These are phyloP conservation scores for Clarireedia hainanense DNA, from an alignment of 2,329 filamentous ascomycete genomes.

Conservation along the genomic window DNA sequence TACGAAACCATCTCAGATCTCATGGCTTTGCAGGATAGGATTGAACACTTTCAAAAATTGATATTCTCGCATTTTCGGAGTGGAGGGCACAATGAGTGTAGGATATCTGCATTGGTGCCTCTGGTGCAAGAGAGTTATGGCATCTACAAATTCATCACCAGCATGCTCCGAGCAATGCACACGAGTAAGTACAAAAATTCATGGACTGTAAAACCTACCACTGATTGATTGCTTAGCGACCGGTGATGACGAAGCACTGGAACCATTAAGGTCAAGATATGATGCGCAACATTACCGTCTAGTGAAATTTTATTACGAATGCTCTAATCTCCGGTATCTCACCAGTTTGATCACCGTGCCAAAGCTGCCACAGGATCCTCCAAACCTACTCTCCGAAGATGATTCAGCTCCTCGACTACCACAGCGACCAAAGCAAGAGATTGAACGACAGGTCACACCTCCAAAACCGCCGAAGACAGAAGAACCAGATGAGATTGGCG, in stretches of 20 bases:
- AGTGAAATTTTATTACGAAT: conserved; percentile 98
- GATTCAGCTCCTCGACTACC: conserved; percentile 78
- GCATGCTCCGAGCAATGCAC: conserved; percentile 98
- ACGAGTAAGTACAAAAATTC: conserved; percentile 56
- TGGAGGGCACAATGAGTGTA: conserved; percentile 89
- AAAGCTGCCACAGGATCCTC: conserved; percentile 89
- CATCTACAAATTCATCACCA: conserved; percentile 99
- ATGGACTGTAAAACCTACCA: not conserved
- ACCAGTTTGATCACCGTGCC: conserved; percentile 95
- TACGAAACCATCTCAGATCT: conserved; percentile 95
- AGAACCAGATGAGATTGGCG: conserved; percentile 89
- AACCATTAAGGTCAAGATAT: conserved; percentile 80
- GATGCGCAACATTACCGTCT: conserved; percentile 94
- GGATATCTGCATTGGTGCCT: conserved; percentile 87
- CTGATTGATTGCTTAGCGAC: conserved; percentile 48
- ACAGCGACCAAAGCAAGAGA: conserved; percentile 68
- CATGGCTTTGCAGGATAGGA: conserved; percentile 95
- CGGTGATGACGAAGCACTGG: conserved; percentile 85
- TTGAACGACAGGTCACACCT: conserved; percentile 60
- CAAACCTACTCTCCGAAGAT: conserved; percentile 79
- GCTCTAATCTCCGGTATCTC: conserved; percentile 92
- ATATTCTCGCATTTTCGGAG: conserved; percentile 95
- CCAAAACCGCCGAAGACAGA: conserved; percentile 59
- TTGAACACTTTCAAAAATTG: conserved; percentile 96
- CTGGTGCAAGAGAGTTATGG: conserved; percentile 97